Conservation (phyloP, 1,284 basidiomycete genomes). For the Microbotryum violaceum region DNA sequence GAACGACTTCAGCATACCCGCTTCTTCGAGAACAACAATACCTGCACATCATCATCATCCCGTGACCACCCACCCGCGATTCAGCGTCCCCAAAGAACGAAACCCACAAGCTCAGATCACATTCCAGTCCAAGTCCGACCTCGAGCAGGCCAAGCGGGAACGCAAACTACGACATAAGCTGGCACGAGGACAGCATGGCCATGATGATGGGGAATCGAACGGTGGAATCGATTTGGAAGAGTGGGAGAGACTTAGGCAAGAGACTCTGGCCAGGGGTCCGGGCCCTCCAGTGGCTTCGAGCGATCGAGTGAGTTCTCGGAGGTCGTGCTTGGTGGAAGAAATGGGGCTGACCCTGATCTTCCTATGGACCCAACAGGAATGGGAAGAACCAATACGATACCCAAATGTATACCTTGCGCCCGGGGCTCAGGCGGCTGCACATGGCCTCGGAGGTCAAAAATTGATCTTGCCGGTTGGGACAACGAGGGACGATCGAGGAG, state of each 20-base stretch:
- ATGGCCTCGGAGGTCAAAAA: conserved; percentile 65
- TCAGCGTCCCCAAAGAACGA: no score
- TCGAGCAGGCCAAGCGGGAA: conserved; percentile 34
- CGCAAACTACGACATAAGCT: conserved; percentile 12
- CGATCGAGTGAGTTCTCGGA: conserved; percentile 37
- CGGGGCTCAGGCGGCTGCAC: conserved; percentile 49
- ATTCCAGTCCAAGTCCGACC: conserved; percentile 38
- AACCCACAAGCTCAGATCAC: conserved; percentile 38
- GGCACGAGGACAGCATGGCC: conserved; percentile 16
- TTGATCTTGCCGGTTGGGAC: conserved; percentile 82
- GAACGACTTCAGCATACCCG: no score
- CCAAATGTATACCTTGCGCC: conserved; percentile 85
- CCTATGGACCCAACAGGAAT: conserved; percentile 46
- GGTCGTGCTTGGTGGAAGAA: conserved; percentile 35
- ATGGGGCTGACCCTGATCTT: conserved; percentile 10
- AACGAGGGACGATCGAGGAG: conserved; percentile 58
- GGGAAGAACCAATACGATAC: conserved; percentile 52
- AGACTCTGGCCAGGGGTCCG: conserved; percentile 44
- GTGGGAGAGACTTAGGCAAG: conserved; percentile 22
- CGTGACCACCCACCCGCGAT: no score
- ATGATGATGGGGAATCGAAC: conserved; percentile 7
- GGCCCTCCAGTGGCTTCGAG: conserved; percentile 42
- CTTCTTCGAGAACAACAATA: background rate
- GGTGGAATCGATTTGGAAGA: conserved; percentile 22
- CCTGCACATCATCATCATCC: background rate